Conservation (phyloP, 352 stramenopile genomes). For the Phytophthora meadii region DNA sequence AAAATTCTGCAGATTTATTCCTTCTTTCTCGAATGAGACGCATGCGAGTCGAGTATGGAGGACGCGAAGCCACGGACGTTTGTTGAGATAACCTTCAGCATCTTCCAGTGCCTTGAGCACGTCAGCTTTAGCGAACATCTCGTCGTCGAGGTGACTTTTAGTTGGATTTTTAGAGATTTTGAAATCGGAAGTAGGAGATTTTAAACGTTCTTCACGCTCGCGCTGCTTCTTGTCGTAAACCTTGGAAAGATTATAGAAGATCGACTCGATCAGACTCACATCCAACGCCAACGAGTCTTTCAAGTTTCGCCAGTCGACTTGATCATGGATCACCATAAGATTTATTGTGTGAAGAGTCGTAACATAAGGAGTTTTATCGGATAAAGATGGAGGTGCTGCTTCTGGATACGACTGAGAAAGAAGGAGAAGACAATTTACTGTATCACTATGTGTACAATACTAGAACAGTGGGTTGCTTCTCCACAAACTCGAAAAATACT, state of each 20-base stretch:
- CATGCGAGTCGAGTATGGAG: slow-evolving; percentile 65
- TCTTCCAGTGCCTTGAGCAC: slow-evolving; percentile 58
- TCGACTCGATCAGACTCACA: slow-evolving; percentile 9
- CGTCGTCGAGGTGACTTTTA: slow-evolving; percentile 41
- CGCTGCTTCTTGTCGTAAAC: slow-evolving; percentile 30
- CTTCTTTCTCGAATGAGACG: slow-evolving; percentile 65
- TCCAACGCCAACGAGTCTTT: slow-evolving; percentile 56
- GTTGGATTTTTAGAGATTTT: not conserved
- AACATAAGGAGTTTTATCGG: slow-evolving; percentile 5
- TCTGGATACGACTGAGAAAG: slow-evolving; percentile 69
- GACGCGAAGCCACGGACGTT: slow-evolving; percentile 62
- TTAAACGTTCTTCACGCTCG: slow-evolving; percentile 14
- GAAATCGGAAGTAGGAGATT: not conserved
- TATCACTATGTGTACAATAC: slow-evolving; percentile 42
- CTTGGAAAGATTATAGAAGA: slow-evolving; percentile 43
- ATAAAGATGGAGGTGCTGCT: slow-evolving; percentile 57
- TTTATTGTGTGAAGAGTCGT: too few relatives aligned
- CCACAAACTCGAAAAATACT: not conserved
- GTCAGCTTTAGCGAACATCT: slow-evolving; percentile 65
- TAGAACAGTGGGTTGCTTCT: slow-evolving; percentile 16
- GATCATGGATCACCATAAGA: slow-evolving; percentile 44
- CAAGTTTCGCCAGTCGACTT: slow-evolving; percentile 62
- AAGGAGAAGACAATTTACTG: slow-evolving; percentile 74
- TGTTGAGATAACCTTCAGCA: slow-evolving; percentile 47
- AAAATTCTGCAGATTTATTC: slow-evolving; percentile 50